phyloP scores from a whole-genome alignment of 495 filamentous ascomycete species.

The Penicillium arizonense region DNA sequence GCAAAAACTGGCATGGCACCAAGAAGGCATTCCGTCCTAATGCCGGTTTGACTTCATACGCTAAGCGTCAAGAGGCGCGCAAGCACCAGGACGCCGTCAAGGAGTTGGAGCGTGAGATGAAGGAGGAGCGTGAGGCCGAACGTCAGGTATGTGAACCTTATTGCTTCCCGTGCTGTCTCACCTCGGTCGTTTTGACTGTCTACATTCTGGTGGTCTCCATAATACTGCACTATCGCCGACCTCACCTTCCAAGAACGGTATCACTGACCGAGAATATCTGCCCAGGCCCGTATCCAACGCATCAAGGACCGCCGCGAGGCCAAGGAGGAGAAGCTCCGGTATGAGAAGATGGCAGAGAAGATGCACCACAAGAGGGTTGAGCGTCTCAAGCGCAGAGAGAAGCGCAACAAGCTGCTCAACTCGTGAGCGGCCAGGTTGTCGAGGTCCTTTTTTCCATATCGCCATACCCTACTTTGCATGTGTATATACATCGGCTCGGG shows the following conservation, averaged over 20 bases:
- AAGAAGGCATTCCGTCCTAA: conserved; percentile 86
- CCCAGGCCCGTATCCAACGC: conserved; percentile 66
- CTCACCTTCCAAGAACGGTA: conserved; percentile 2
- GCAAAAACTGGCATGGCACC: conserved; percentile 87
- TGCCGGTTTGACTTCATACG: conserved; percentile 72
- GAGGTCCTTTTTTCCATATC: conserved; percentile 2
- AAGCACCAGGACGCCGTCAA: conserved; percentile 70
- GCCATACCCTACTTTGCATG: conserved; percentile 11
- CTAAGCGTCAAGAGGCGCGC: conserved; percentile 65
- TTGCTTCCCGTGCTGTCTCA: background rate
- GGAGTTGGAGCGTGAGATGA: conserved; percentile 90
- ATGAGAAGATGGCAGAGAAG: conserved; percentile 92
- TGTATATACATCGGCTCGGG: conserved; percentile 9
- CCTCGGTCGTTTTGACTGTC: background rate
- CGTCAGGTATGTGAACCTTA: conserved; percentile 61
- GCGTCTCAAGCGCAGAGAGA: conserved; percentile 88
- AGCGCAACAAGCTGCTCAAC: conserved; percentile 94
- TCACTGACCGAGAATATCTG: conserved; percentile 3
- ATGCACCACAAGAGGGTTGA: conserved; percentile 97
- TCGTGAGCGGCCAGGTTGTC: conserved; percentile 55
- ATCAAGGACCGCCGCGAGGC: conserved; percentile 80
- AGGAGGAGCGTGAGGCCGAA: conserved; percentile 88
- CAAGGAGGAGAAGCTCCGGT: conserved; percentile 92
- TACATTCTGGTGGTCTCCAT: conserved; percentile 3
- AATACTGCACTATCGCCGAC: background rate